Evolutionary conservation across 176 grass and related monocot species (phyloP).

Genomic region (Rhynchospora tenuis): DNA sequence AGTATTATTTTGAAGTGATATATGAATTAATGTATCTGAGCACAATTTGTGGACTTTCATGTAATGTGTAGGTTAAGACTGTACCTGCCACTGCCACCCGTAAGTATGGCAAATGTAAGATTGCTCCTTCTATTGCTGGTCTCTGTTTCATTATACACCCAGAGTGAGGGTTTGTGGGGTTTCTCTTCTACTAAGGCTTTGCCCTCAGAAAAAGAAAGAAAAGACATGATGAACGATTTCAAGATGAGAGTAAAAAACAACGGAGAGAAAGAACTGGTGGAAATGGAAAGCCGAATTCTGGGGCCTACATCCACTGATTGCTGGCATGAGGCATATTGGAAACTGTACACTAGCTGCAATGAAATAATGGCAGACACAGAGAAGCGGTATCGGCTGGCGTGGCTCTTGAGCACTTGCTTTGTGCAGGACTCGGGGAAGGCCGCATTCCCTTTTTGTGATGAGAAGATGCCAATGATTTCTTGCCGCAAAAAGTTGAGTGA

Average conservation of each 20-base stretch:
- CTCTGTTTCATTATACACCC: constrained; percentile 12
- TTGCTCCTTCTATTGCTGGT: constrained; percentile 2
- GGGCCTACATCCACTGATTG: constrained; percentile 41
- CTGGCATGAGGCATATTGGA: constrained; percentile 78
- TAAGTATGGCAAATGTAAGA: not conserved
- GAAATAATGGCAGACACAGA: constrained; percentile 85
- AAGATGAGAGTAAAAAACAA: constrained; percentile 30
- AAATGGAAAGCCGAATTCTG: constrained; percentile 48
- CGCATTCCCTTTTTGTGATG: constrained; percentile 41
- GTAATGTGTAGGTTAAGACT: not conserved
- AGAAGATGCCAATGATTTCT: constrained; percentile 34
- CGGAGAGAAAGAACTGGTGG: constrained; percentile 51
- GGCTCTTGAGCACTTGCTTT: constrained; percentile 85
- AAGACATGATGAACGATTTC: constrained; percentile 35
- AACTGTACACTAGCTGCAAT: constrained; percentile 58
- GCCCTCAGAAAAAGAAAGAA: constrained; percentile 19
- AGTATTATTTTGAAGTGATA: not conserved
- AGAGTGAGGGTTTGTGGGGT: constrained; percentile 18
- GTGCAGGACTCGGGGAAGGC: constrained; percentile 73
- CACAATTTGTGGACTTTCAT: not conserved
- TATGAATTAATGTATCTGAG: not conserved
- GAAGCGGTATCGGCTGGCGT: constrained; percentile 62
- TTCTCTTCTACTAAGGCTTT: constrained; percentile 14
- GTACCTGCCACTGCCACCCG: not conserved
- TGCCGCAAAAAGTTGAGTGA: constrained; percentile 61